These are phyloP conservation scores for Puccinia triticina DNA, from an alignment of 1,284 basidiomycete species.

Conservation along the genomic window DNA sequence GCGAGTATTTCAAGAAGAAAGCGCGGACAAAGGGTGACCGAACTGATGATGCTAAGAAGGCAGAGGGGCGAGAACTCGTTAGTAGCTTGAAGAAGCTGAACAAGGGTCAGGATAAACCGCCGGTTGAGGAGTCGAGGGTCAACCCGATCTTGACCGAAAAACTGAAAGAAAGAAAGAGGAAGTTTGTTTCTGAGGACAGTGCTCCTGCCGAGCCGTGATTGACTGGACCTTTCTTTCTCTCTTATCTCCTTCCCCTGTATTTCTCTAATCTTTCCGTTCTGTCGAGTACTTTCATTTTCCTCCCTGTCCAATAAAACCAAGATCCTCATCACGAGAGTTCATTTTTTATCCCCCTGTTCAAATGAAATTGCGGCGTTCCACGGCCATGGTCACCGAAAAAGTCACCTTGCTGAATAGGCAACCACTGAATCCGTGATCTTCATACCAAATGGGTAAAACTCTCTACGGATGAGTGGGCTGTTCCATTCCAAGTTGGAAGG, in stretches of 20 bases:
- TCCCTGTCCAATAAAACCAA: background rate
- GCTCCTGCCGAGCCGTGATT: background rate
- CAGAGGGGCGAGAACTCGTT: slow-evolving; percentile 7
- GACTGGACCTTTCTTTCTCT: background rate
- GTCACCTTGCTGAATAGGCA: too few species aligned
- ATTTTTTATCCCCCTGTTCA: background rate
- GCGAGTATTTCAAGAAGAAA: slow-evolving; percentile 93
- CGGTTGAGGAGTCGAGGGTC: background rate
- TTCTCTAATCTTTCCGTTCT: background rate
- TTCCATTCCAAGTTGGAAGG: too few species aligned
- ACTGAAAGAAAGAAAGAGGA: slow-evolving; percentile 17
- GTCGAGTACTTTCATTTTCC: background rate
- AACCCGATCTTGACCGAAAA: slow-evolving; percentile 21
- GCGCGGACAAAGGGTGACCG: background rate
- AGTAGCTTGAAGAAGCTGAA: slow-evolving; percentile 23
- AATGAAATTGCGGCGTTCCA: too few species aligned
- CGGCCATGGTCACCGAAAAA: too few species aligned
- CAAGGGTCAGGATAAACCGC: background rate
- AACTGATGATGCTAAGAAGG: slow-evolving; percentile 7
- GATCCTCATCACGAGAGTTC: background rate
- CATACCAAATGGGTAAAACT: too few species aligned
- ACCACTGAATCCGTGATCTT: too few species aligned
- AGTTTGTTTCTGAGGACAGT: background rate
- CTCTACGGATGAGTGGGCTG: too few species aligned
- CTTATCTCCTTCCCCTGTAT: background rate